These are phyloP conservation scores for Schizosaccharomyces osmophilus DNA, from an alignment of 805 yeast genomes.

Conservation along the genomic window DNA sequence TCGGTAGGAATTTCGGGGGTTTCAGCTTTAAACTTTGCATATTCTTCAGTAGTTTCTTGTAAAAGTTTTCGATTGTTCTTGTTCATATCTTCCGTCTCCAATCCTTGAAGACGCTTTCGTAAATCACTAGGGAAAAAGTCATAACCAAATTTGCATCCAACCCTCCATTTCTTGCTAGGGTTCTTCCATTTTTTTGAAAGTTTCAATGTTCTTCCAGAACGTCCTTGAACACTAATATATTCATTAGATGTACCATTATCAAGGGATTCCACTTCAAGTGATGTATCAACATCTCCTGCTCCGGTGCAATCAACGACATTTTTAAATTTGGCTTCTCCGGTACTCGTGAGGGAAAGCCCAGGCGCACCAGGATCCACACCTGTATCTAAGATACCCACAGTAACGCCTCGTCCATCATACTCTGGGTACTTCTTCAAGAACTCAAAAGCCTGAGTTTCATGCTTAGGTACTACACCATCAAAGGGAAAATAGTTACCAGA, in stretches of 20 bases:
- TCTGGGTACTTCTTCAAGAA: neutral
- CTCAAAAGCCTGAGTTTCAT: slow-evolving; percentile 2
- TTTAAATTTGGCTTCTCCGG: neutral
- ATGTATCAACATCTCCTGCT: neutral
- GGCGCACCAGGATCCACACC: slow-evolving; percentile 3
- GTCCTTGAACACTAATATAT: neutral
- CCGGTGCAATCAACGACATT: slow-evolving; percentile 2
- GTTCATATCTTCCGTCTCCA: neutral
- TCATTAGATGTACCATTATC: neutral
- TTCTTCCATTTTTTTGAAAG: slow-evolving; percentile 1
- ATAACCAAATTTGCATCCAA: slow-evolving; percentile 1
- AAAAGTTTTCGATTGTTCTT: neutral
- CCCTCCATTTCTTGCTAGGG: slow-evolving; percentile 2
- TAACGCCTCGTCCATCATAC: slow-evolving; percentile 2
- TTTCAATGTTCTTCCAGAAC: neutral
- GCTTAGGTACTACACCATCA: slow-evolving; percentile 2
- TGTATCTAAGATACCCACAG: slow-evolving; percentile 1
- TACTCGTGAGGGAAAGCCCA: neutral
- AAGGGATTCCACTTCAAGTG: neutral
- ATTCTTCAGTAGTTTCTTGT: neutral
- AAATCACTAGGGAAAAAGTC: neutral
- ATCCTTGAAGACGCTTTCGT: neutral
- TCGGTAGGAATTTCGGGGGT: neutral
- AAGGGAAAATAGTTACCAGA: neutral
- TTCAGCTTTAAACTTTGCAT: neutral